phyloP scores from a whole-genome alignment of 768 basidiomycete genomes.

The Psilocybe tampanensis region DNA sequence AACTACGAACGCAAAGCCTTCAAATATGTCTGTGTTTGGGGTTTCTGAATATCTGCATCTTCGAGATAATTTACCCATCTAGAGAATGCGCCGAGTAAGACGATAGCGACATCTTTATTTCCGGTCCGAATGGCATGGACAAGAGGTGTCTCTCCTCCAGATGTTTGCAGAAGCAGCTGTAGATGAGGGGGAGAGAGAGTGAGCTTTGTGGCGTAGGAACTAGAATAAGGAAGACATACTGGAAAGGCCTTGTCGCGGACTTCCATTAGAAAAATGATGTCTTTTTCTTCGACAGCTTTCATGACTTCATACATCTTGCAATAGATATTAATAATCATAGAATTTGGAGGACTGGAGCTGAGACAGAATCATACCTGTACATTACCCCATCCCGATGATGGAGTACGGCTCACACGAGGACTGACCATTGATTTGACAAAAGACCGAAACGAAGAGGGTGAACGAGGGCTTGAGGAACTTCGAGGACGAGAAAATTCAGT shows the following conservation, averaged over 20 bases:
- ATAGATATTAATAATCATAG: not conserved
- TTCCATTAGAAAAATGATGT: slow-evolving; percentile 84
- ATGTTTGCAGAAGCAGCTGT: slow-evolving; percentile 80
- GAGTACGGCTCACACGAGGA: slow-evolving; percentile 14
- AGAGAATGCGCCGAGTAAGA: slow-evolving; percentile 88
- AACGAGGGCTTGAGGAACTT: slow-evolving; percentile 25
- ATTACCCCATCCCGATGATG: slow-evolving; percentile 26
- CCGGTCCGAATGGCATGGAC: slow-evolving; percentile 89
- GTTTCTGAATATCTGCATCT: slow-evolving; percentile 74
- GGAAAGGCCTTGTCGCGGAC: slow-evolving; percentile 79
- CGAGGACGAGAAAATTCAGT: slow-evolving; percentile 14
- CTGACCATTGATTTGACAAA: slow-evolving; percentile 29
- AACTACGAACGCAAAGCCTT: slow-evolving; percentile 74
- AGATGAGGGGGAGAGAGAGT: not conserved
- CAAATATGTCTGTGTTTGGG: slow-evolving; percentile 68
- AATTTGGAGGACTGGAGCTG: not conserved
- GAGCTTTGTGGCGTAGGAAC: not conserved
- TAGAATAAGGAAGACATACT: slow-evolving; percentile 61
- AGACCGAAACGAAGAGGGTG: slow-evolving; percentile 35
- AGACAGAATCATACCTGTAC: slow-evolving; percentile 25
- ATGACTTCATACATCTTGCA: slow-evolving; percentile 62
- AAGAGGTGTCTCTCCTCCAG: slow-evolving; percentile 85
- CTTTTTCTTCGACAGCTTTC: slow-evolving; percentile 82
- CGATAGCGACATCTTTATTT: slow-evolving; percentile 82
- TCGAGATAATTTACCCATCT: slow-evolving; percentile 89